Conservation (phyloP, 768 basidiomycete genomes). For the Clavulina sp. region DNA sequence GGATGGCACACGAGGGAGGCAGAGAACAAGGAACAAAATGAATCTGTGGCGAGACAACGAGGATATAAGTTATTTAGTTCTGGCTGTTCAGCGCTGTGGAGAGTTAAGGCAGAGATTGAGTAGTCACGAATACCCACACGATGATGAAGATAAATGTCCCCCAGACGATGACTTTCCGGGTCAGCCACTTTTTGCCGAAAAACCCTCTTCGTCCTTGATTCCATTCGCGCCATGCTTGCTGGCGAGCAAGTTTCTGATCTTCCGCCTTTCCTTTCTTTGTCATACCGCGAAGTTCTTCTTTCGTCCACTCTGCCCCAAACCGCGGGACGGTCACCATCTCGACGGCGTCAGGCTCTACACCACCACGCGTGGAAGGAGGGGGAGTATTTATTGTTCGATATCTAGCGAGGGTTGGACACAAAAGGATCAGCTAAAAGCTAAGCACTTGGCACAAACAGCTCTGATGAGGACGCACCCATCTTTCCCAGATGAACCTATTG, state of each 20-base stretch:
- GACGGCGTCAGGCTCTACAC: constrained; percentile 24
- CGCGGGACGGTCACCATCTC: constrained; percentile 89
- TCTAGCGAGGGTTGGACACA: constrained; percentile 3
- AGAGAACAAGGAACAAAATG: constrained; percentile 56
- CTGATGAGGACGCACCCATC: constrained; percentile 4
- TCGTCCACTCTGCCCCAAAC: constrained; percentile 79
- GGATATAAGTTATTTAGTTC: no score
- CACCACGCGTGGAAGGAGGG: neutral
- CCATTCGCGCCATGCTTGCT: constrained; percentile 42
- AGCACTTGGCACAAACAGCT: constrained; percentile 19
- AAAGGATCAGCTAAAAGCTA: constrained; percentile 6
- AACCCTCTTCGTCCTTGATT: constrained; percentile 62
- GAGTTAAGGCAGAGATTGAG: no score
- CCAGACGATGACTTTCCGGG: constrained; percentile 44
- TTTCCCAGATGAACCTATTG: constrained; percentile 6
- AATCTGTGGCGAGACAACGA: no score
- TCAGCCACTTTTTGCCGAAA: constrained; percentile 58
- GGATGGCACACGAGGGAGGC: constrained; percentile 64
- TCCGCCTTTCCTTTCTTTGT: constrained; percentile 54
- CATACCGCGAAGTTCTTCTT: constrained; percentile 58
- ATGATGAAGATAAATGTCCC: constrained; percentile 39
- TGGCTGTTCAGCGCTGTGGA: no score
- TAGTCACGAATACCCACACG: constrained; percentile 33
- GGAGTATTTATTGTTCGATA: constrained; percentile 12
- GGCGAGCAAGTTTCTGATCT: constrained; percentile 26